Evolutionary conservation across 805 yeast genomes (phyloP), one percentile per base, ranked within the genome.

Genomic region (Hyphopichia homilentoma): DNA sequence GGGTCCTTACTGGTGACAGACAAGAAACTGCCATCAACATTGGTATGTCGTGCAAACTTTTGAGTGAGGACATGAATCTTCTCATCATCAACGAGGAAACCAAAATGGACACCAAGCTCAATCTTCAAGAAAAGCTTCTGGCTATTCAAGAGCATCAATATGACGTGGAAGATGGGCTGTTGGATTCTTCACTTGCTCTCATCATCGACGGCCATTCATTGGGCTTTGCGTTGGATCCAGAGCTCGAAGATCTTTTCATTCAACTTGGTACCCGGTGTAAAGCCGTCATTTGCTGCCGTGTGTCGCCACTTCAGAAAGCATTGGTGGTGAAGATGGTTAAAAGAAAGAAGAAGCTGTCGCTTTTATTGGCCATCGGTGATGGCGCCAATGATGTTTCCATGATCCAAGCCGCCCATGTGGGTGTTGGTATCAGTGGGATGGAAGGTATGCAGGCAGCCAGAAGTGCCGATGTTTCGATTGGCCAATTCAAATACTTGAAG

Each of bases 361-460:
- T 84, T 25, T 59, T 94, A 26, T 66, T 93, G 38, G 97, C 98
- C 1, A 83, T 93, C 52, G 99, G 99, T 27, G 99, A 93, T 61
- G 99, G 99, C 52, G 99, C 99, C 3, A 93, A 93, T 53, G 99
- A 93, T 64, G 98, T 93, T 25, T 83, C 95, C 22, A 93, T 93
- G 99, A 93, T 93, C 44, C 98, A 93, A 60, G 97, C 98, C 11
- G 98, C 98, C 0, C 97, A 93, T 58, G 96, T 93, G 33, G 99
- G 99, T 41, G 96, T 93, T 16, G 99, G 99, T 54, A 94, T 93
- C 41, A 85, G 95, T 60, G 99, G 99, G 44, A 83, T 88, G 90
- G 99, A 93, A 64, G 99, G 99, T 45, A 88, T 89, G 87, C 99
- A 93, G 61, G 98, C 98, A 7, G 97, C 98, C 0, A 75, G 99